Evolutionary conservation across 768 basidiomycete genomes (phyloP), one percentile per base, ranked within the genome.

Genomic region (Phaeolepiota aurea): DNA sequence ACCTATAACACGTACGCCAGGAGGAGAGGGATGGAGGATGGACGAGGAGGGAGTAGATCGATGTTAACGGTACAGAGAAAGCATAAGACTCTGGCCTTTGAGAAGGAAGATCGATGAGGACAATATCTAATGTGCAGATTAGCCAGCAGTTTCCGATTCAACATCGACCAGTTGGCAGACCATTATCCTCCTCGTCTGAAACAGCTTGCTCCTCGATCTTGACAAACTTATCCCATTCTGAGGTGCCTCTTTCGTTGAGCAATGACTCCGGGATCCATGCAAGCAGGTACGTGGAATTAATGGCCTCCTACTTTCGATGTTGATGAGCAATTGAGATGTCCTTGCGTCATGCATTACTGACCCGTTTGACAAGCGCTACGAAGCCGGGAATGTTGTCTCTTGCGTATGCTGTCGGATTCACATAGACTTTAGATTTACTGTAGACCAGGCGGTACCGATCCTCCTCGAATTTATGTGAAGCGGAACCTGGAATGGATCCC

Each of bases 331-430:
- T 35, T 35, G 30, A 20, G 20, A 19, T 21, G 23, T 20, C 23
- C 20, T 25, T 30, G 5, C 38, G 42, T 39, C 47, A 40, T 41
- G 23, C 52, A 38, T 41, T 41, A 66, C 82, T 40, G 49, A 90
- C 90, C 53, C 84, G 76, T 66, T 91, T 89, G 14, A 98, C 92
- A 43, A 99, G 71, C 12, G 86, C 82, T 4, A 92, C 80, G 57
- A 94, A 98, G 1, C 96, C 96, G 2, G 89, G 79, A 23, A 97
- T 87, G 59, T 97, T 94, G 61, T 98, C 96, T 53, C 85, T 74
- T 2, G 85, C 72, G 57, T 91, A 93, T 2, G 85, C 79, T 2
- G 92, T 94, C 0, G 96, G 96, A 50, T 97, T 89, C 32, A 99
- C 81, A 55, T 94, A 92, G 33, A 97, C 94, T 58, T 92, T 93